These are phyloP conservation scores for Lagenidium sp. DNA, from an alignment of 352 stramenopile genomes.

Conservation along the genomic window DNA sequence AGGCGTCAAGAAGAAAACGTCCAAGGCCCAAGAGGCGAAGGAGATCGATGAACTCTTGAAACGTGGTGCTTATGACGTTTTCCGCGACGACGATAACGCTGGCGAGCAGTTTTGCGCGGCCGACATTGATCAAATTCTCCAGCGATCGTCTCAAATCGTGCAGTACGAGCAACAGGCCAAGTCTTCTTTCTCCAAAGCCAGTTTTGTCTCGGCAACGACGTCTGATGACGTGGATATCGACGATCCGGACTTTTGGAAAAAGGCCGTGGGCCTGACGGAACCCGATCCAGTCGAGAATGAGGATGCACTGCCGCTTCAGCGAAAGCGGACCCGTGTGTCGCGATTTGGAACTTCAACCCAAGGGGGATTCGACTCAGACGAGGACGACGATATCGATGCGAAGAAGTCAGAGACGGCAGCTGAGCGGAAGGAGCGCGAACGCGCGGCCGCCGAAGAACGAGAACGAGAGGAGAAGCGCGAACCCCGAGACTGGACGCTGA, in stretches of 20 bases:
- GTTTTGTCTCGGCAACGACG: conserved; percentile 85
- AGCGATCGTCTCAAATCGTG: conserved; percentile 77
- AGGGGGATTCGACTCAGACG: conserved; percentile 46
- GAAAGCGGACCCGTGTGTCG: conserved; percentile 77
- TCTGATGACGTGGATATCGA: conserved; percentile 95
- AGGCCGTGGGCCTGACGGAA: conserved; percentile 88
- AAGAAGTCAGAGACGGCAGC: conserved; percentile 37
- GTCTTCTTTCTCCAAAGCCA: conserved; percentile 89
- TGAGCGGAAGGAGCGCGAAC: conserved; percentile 27
- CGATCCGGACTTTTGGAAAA: conserved; percentile 99
- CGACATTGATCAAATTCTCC: conserved; percentile 98
- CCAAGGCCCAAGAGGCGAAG: conserved; percentile 80
- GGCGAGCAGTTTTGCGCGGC: conserved; percentile 95
- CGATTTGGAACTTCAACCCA: conserved; percentile 46
- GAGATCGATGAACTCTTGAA: conserved; percentile 90
- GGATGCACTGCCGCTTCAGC: conserved; percentile 65
- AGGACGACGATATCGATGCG: conserved; percentile 43
- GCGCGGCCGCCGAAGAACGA: conserved; percentile 9
- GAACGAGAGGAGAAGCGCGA: conserved; percentile 48
- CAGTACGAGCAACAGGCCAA: conserved; percentile 81
- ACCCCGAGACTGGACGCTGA: conserved; percentile 80
- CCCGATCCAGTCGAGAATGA: conserved; percentile 49
- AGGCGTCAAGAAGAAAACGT: conserved; percentile 36
- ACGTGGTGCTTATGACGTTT: conserved; percentile 87
- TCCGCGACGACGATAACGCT: conserved; percentile 86